Percentiles rank a stretch among this genome's conserved stretches.
phyloP scores from a whole-genome alignment of 306 rosid genomes.

The Dryas octopetala region DNA sequence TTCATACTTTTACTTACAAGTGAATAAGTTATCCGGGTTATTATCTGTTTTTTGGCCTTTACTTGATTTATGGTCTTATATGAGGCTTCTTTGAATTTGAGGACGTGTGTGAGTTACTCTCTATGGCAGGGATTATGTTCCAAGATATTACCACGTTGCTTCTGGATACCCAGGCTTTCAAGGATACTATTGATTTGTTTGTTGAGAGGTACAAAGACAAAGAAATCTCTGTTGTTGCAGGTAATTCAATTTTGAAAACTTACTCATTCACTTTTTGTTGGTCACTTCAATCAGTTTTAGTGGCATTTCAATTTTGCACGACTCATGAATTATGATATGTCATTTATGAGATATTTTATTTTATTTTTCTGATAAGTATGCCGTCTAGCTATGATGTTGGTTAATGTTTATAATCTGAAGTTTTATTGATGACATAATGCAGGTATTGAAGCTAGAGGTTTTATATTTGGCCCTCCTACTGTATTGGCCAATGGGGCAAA shows the following conservation, averaged over 20 bases:
- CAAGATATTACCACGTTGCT: conserved; percentile 96
- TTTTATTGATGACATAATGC: conserved; percentile 21
- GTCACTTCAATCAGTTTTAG: no score
- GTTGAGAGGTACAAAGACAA: conserved; percentile 91
- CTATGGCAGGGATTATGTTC: conserved; percentile 79
- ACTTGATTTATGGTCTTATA: not conserved
- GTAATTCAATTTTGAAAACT: conserved; percentile 29
- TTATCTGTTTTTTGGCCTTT: not conserved
- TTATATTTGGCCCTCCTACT: conserved; percentile 97
- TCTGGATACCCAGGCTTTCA: conserved; percentile 85
- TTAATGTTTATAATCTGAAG: conserved; percentile 11
- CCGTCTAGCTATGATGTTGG: not conserved
- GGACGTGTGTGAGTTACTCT: not conserved
- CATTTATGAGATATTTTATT: no score
- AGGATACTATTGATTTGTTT: conserved; percentile 86
- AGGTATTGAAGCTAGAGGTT: conserved; percentile 98
- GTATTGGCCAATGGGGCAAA: conserved; percentile 96
- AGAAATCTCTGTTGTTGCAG: conserved; percentile 87
- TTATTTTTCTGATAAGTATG: no score
- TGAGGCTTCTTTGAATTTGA: not conserved
- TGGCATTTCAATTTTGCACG: no score
- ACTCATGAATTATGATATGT: no score
- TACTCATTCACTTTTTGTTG: no score
- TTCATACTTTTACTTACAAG: no score
- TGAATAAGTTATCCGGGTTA: not conserved